A percentile compares a stretch with the other conserved stretches of the same genome.
Evolutionary conservation across 306 rosid genomes (phyloP).

Genomic region (Fragaria nilgerrensis): DNA sequence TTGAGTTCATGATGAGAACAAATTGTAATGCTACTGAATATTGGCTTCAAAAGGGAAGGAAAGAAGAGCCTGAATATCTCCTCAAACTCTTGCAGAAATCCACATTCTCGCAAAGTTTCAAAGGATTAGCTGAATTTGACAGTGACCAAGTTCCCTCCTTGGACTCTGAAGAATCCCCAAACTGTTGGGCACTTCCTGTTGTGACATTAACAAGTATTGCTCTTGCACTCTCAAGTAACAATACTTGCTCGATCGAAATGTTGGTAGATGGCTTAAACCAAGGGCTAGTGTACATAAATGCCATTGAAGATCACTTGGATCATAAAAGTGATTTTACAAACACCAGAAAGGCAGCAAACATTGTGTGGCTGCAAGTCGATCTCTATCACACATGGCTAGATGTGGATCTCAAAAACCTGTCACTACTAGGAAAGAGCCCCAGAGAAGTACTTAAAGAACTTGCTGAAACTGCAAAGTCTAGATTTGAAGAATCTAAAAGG

Average conservation of each 20-base stretch:
- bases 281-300: slow-evolving; percentile 47
- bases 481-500: slow-evolving; percentile 36
- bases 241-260: slow-evolving; percentile 23
- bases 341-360: slow-evolving; percentile 55
- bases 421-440: slow-evolving; percentile 37
- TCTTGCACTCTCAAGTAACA: slow-evolving; percentile 53
- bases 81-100: slow-evolving; percentile 52
- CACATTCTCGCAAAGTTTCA: slow-evolving; percentile 41
- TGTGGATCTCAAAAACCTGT: slow-evolving; percentile 55
- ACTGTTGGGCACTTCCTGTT: slow-evolving; percentile 78
- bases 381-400: slow-evolving; percentile 70
- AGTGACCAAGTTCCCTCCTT: slow-evolving; percentile 48
- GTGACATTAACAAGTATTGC: slow-evolving; percentile 73
- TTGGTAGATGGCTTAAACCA: slow-evolving; percentile 47
- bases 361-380: slow-evolving; percentile 70
- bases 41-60: slow-evolving; percentile 67
- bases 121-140: slow-evolving; percentile 56
- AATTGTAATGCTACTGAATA: slow-evolving; percentile 58
- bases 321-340: slow-evolving; percentile 34
- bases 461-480: slow-evolving; percentile 52
- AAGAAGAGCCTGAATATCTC: slow-evolving; percentile 47
- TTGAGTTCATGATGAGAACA: slow-evolving; percentile 50
- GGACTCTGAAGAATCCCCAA: slow-evolving; percentile 45
- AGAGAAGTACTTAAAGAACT: slow-evolving; percentile 50
- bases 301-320: slow-evolving; percentile 50